Evolutionary conservation across 2,329 filamentous ascomycete species (phyloP), one percentile per base, ranked within the genome.

Genomic region (Claviceps sp.): DNA sequence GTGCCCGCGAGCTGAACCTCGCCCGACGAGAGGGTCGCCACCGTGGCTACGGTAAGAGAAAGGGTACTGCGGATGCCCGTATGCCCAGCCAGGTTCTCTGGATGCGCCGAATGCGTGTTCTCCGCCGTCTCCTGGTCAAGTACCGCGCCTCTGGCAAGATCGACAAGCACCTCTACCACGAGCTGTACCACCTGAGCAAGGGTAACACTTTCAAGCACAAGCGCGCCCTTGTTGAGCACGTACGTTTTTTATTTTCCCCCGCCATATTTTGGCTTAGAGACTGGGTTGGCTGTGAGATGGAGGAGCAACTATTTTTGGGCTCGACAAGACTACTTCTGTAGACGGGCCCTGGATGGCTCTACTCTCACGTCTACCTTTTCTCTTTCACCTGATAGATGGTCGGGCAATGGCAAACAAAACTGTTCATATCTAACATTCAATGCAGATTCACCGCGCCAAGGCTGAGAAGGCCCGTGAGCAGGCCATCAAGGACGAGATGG

Each of bases 161-260:
- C 74, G 93, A 98, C 81, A 98, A 98, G 86, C 93, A 98, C 83
- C 89, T 98, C 58, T 98, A 98, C 85, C 93, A 98, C 84, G 90
- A 97, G 80, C 88, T 98, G 64, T 98, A 98, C 84, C 93, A 96
- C 77, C 80, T 95, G 73, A 93, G 87, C 85, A 98, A 98, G 90
- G 94, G 93, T 94, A 98, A 98, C 86, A 91, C 93, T 74, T 98
- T 98, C 87, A 98, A 98, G 90, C 93, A 98, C 88, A 98, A 97
- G 90, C 86, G 93, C 78, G 93, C 90, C 70, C 85, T 98, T 68
- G 89, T 98, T 73, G 93, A 98, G 84, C 93, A 98, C 81, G 93
- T 98, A 94, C 71, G 93, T 88, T 47, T 50, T 50, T 34, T 53
- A 53, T 56, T 52, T 34, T 51, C 34, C 43, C 43, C 43, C 8